phyloP scores from a whole-genome alignment of 768 basidiomycete genomes.

The Saitozyma podzolica region DNA sequence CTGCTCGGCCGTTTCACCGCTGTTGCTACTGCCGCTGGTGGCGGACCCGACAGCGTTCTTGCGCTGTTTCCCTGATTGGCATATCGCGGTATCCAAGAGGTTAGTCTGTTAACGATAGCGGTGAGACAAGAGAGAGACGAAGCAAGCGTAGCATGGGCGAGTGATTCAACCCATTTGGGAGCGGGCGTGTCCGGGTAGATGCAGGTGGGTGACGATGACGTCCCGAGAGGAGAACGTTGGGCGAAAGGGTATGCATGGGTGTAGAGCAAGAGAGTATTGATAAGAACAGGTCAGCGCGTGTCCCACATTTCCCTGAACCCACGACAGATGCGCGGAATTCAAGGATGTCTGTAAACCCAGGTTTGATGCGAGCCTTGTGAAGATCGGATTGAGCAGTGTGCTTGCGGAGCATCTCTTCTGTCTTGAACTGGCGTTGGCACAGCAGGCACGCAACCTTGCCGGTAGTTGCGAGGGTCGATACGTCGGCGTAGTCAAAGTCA shows the following conservation, averaged over 20 bases:
- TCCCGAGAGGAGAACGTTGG: neutral
- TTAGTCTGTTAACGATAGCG: slow-evolving; percentile 67
- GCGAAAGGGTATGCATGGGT: slow-evolving; percentile 12
- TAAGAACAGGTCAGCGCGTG: slow-evolving; percentile 8
- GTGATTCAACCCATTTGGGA: neutral
- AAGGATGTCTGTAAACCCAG: slow-evolving; percentile 38
- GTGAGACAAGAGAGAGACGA: slow-evolving; percentile 1
- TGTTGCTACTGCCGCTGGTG: neutral
- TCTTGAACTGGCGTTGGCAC: slow-evolving; percentile 91
- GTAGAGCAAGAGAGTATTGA: slow-evolving; percentile 2
- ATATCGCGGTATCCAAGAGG: slow-evolving; percentile 58
- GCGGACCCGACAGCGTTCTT: slow-evolving; percentile 62
- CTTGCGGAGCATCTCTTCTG: slow-evolving; percentile 75
- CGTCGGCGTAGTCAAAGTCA: slow-evolving; percentile 75
- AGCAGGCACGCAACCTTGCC: slow-evolving; percentile 76
- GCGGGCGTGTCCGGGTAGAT: neutral
- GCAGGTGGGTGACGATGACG: neutral
- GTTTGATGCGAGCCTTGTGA: slow-evolving; percentile 73
- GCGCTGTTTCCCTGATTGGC: slow-evolving; percentile 62
- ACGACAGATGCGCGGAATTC: slow-evolving; percentile 16
- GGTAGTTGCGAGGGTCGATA: slow-evolving; percentile 44
- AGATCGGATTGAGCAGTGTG: slow-evolving; percentile 92
- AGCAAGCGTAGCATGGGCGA: neutral
- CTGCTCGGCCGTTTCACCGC: slow-evolving; percentile 55
- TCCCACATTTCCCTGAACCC: slow-evolving; percentile 13